phyloP scores from a whole-genome alignment of 495 filamentous ascomycete genomes.

The Corynascus novoguineensis region DNA sequence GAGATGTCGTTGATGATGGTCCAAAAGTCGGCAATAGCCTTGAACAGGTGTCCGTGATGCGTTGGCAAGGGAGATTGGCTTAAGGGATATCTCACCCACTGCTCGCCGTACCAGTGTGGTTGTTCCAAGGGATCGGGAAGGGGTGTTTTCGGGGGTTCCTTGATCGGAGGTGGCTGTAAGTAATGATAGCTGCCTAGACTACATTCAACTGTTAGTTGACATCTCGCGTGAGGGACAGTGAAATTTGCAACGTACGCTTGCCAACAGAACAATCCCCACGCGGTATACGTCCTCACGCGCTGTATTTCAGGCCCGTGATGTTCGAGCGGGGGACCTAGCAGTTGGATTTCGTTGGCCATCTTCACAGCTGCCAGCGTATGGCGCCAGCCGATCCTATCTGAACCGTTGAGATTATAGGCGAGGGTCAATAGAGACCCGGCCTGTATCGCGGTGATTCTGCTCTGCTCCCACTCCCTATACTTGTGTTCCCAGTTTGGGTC shows the following conservation, averaged over 20 bases:
- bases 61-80: constrained; percentile 21
- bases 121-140: constrained; percentile 30
- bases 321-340: constrained; percentile 18
- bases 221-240: no score
- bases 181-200: constrained; percentile 30
- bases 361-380: constrained; percentile 30
- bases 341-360: constrained; percentile 30
- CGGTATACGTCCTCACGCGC: constrained; percentile 30
- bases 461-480: constrained; percentile 21
- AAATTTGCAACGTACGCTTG: constrained; percentile 29
- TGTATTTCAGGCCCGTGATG: constrained; percentile 12
- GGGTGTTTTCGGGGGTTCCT: constrained; percentile 22
- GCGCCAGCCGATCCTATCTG: constrained; percentile 34
- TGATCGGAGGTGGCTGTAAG: constrained; percentile 22
- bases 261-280: constrained; percentile 35
- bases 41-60: constrained; percentile 25
- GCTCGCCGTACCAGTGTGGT: constrained; percentile 36
- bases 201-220: background rate
- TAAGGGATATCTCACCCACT: constrained; percentile 34
- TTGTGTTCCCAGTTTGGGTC: constrained; percentile 21
- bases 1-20: constrained; percentile 30
- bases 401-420: constrained; percentile 29
- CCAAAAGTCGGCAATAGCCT: constrained; percentile 35
- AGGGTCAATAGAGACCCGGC: constrained; percentile 29
- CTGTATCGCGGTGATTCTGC: constrained; percentile 34